Conservation (phyloP, 805 yeast species). For the Candida silvatica region DNA sequence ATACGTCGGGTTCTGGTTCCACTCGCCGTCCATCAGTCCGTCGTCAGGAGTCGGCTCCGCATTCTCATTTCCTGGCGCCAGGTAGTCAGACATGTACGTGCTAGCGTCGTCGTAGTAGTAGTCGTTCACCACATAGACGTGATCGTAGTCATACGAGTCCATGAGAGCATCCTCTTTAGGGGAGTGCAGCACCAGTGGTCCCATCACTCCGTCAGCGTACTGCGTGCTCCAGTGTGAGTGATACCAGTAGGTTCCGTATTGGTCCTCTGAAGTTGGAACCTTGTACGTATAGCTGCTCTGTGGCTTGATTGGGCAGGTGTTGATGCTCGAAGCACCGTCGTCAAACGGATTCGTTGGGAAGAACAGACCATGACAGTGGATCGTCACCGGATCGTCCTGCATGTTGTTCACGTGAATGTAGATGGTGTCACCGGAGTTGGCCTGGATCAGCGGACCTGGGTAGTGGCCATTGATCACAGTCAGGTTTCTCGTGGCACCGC, state of each 20-base stretch:
- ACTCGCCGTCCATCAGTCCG: conserved; percentile 16
- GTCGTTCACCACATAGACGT: conserved; percentile 33
- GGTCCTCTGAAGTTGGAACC: conserved; percentile 9
- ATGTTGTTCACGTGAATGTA: conserved; percentile 11
- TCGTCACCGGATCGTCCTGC: conserved; percentile 11
- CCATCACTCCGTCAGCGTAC: conserved; percentile 18
- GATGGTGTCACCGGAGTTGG: conserved; percentile 14
- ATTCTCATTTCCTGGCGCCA: conserved; percentile 14
- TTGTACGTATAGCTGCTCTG: conserved; percentile 11
- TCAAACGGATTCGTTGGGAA: conserved; percentile 12
- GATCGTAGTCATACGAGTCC: conserved; percentile 38
- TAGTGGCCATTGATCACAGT: conserved; percentile 14
- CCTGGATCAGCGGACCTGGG: conserved; percentile 17
- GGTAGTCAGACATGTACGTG: conserved; percentile 8
- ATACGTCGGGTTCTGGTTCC: conserved; percentile 10
- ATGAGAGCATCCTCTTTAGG: conserved; percentile 12
- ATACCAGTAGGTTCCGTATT: conserved; percentile 19
- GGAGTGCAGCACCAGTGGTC: conserved; percentile 14
- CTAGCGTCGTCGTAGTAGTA: conserved; percentile 35
- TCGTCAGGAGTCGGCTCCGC: conserved; percentile 18
- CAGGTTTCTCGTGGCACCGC: no score
- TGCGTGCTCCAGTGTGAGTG: conserved; percentile 18
- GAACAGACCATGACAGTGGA: conserved; percentile 18
- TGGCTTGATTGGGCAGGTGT: conserved; percentile 13
- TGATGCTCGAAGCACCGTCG: conserved; percentile 16